phyloP scores from a whole-genome alignment of 345 rosid genomes.

The Physaria fendleri region DNA sequence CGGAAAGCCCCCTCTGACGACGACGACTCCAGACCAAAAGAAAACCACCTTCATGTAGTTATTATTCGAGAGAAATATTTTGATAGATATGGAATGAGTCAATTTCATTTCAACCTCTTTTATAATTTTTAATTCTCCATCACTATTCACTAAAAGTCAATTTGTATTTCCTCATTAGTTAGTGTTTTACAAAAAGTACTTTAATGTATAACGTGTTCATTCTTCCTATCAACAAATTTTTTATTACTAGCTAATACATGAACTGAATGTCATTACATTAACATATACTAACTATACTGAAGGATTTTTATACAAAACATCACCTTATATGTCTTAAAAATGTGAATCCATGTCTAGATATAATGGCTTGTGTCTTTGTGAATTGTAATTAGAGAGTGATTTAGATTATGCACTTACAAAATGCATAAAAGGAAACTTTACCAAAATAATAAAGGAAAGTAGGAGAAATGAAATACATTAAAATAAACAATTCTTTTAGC shows the following conservation, averaged over 20 bases:
- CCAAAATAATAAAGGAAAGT: slow-evolving; percentile 11
- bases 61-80: too few relatives aligned
- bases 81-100: too few relatives aligned
- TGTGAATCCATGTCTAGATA: not conserved
- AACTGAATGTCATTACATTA: not conserved
- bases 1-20: too few relatives aligned
- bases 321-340: not conserved
- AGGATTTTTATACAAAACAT: not conserved
- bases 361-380: not conserved
- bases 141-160: slow-evolving; percentile 5
- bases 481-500: not conserved
- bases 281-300: not conserved
- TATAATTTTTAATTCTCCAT: not conserved
- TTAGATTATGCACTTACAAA: not conserved
- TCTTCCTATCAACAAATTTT: not conserved
- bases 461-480: slow-evolving; percentile 7
- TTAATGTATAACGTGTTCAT: too few relatives aligned
- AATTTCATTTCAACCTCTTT: slow-evolving; percentile 18
- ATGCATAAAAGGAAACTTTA: slow-evolving; percentile 4
- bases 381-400: not conserved
- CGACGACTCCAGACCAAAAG: too few relatives aligned
- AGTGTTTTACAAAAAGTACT: not conserved
- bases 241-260: not conserved
- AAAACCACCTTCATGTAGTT: too few relatives aligned
- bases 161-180: slow-evolving; percentile 4